Conservation (phyloP, 2,329 filamentous ascomycete genomes). For the Periconia macrospinosa region DNA sequence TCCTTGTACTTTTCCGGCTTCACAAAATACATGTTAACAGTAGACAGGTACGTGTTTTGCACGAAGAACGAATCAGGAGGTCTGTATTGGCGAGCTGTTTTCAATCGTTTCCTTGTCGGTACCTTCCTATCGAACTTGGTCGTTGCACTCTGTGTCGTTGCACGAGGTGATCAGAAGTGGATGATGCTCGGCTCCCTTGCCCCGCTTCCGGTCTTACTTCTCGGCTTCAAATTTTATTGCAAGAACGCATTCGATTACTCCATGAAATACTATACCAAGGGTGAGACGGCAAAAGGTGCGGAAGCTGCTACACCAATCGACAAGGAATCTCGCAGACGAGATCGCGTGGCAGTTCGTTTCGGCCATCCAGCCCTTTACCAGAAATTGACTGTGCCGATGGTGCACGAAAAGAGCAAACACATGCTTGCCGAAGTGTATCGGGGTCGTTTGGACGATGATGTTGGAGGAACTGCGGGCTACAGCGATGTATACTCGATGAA, state of each 20-base stretch:
- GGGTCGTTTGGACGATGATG: constrained; percentile 70
- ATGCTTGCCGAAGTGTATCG: constrained; percentile 83
- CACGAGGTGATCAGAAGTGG: constrained; percentile 55
- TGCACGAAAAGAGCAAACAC: constrained; percentile 86
- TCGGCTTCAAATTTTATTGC: constrained; percentile 88
- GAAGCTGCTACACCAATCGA: constrained; percentile 47
- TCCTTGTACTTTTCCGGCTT: background rate
- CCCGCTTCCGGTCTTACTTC: constrained; percentile 76
- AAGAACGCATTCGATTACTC: constrained; percentile 72
- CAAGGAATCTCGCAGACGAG: constrained; percentile 54
- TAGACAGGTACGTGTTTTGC: constrained; percentile 73
- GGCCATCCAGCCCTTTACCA: constrained; percentile 90
- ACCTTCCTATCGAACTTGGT: constrained; percentile 77
- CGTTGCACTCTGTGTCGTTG: constrained; percentile 74
- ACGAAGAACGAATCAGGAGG: constrained; percentile 97
- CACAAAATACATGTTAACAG: constrained; percentile 8
- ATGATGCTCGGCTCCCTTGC: constrained; percentile 68
- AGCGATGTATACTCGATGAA: constrained; percentile 82
- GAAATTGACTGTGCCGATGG: constrained; percentile 91
- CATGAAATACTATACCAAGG: constrained; percentile 77
- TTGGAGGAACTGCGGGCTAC: constrained; percentile 66
- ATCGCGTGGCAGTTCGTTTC: constrained; percentile 75
- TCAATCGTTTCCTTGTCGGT: constrained; percentile 89
- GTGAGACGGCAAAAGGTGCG: constrained; percentile 56
- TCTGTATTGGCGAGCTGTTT: constrained; percentile 86